Conservation (phyloP, 2,329 filamentous ascomycete species). For the Massarina eburnea region DNA sequence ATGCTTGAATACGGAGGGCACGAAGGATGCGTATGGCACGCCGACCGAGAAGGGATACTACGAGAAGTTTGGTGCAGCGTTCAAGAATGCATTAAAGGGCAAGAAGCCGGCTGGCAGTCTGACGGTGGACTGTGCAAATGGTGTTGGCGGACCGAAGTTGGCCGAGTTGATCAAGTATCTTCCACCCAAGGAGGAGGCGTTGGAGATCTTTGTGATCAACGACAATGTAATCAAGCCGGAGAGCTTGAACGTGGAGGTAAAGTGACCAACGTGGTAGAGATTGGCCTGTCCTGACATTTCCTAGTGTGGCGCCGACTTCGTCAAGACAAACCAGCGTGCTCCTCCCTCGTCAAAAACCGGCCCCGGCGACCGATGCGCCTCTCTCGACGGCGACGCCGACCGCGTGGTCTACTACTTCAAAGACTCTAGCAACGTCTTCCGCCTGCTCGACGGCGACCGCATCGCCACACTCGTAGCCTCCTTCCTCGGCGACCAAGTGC, state of each 20-base stretch:
- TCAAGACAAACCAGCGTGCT: constrained; percentile 94
- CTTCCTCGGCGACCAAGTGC: constrained; percentile 87
- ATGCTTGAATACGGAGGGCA: constrained; percentile 89
- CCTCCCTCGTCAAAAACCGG: constrained; percentile 79
- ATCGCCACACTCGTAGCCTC: constrained; percentile 93
- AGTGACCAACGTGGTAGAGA: constrained; percentile 19
- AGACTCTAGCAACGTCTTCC: constrained; percentile 80
- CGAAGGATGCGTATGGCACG: constrained; percentile 82
- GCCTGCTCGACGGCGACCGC: constrained; percentile 92
- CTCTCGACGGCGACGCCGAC: constrained; percentile 93
- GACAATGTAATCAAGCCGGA: constrained; percentile 91
- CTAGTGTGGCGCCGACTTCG: constrained; percentile 90
- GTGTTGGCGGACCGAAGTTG: constrained; percentile 91
- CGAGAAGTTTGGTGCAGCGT: constrained; percentile 83
- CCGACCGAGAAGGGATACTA: constrained; percentile 93
- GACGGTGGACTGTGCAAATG: constrained; percentile 93
- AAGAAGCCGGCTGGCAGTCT: constrained; percentile 70
- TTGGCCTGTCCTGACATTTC: constrained; percentile 9
- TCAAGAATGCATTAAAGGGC: constrained; percentile 77
- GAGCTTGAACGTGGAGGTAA: constrained; percentile 82
- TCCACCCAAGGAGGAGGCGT: constrained; percentile 63
- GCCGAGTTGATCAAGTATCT: constrained; percentile 82
- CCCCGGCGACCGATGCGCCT: constrained; percentile 78
- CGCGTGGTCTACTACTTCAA: constrained; percentile 94
- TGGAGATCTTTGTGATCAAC: constrained; percentile 87